Evolutionary conservation across 2,329 filamentous ascomycete genomes (phyloP), one percentile per base, ranked within the genome.

Genomic region (Trichoderma sp.): DNA sequence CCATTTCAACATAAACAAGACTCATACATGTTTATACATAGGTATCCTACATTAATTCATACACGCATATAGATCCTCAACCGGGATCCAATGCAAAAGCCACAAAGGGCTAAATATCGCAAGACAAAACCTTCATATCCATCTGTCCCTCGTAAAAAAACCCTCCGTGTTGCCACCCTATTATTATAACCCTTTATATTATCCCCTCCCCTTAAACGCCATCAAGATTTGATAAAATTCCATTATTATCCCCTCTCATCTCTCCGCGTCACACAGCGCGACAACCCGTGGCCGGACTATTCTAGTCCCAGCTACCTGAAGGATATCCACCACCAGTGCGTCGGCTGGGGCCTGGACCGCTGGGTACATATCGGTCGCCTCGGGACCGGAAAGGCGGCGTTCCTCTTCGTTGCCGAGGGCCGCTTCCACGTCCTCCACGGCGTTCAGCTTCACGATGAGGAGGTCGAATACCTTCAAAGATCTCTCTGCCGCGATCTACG

Each of bases 401-500:
- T 27, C 79, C 79, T 9, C 82, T 79, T 7, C 82, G 80, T 1
- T 81, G 78, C 24, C 81, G 79, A 27, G 82, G 79, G 29, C 84
- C 82, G 62, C 80, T 79, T 62, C 82, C 77, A 8, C 80, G 76
- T 9, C 79, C 74, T 80, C 81, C 84, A 11, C 85, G 83, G 24
- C 83, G 84, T 24, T 83, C 80, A 83, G 85, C 67, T 78, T 85
- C 80, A 12, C 89, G 85, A 76, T 89, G 87, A 1, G 91, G 90
- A 29, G 90, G 90, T 29, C 91, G 86, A 76, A 93, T 91, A 18
- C 90, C 91, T 65, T 90, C 85, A 80, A 92, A 92, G 50, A 92
- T 91, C 81, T 95, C 93, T 18, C 90, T 90, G 16, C 93, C 93
- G 72, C 92, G 88, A 81, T 95, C 93, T 62, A 95, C 92, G 72